Conservation (phyloP, 2,329 filamentous ascomycete species). For the Phyllosticta ampelicida region DNA sequence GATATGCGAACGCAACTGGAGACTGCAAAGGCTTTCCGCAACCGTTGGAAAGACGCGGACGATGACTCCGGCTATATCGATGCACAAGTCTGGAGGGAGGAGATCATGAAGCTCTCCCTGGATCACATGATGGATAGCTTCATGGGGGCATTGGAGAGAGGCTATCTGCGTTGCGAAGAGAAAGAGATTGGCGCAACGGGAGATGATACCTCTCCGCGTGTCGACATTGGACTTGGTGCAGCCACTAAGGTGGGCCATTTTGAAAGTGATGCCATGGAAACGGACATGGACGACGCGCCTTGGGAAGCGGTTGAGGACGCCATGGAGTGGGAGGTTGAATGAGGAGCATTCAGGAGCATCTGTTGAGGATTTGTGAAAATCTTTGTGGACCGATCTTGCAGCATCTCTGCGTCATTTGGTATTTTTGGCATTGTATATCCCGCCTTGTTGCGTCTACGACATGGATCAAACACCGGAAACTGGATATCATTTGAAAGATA, state of each 20-base stretch:
- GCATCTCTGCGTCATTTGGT: too few relatives aligned
- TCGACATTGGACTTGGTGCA: background rate
- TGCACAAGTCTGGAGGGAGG: background rate
- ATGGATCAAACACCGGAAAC: too few relatives aligned
- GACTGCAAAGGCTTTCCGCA: slow-evolving; percentile 58
- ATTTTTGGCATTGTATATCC: too few relatives aligned
- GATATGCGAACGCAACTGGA: slow-evolving; percentile 49
- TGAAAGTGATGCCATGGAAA: slow-evolving; percentile 4
- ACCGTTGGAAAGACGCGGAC: slow-evolving; percentile 61
- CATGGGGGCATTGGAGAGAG: slow-evolving; percentile 8
- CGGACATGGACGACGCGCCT: slow-evolving; percentile 29
- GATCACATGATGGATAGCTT: slow-evolving; percentile 2
- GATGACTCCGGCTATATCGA: slow-evolving; percentile 21
- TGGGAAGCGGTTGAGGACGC: slow-evolving; percentile 51
- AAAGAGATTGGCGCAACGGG: background rate
- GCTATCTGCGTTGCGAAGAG: background rate
- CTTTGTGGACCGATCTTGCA: too few relatives aligned
- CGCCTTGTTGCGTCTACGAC: too few relatives aligned
- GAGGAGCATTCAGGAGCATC: background rate
- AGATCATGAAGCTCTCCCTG: background rate
- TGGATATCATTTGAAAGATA: too few relatives aligned
- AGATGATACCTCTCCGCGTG: background rate
- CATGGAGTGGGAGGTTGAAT: slow-evolving; percentile 35
- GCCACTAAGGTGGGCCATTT: background rate
- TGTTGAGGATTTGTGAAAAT: background rate